Percentiles rank a stretch among this genome's conserved stretches.
Evolutionary conservation across 331 rosid genomes (phyloP).

Genomic region (Stylosanthes scabra): DNA sequence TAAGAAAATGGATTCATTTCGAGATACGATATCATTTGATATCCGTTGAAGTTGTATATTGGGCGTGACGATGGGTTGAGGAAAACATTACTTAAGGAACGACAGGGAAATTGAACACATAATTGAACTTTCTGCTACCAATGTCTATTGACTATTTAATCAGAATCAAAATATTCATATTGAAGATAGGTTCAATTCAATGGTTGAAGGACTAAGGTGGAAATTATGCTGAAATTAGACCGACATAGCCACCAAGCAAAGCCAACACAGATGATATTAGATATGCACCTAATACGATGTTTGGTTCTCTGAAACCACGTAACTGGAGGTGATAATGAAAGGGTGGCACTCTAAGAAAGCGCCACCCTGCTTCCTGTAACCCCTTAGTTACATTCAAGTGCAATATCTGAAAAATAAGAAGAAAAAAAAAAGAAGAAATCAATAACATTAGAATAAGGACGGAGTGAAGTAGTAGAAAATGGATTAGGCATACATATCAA

Average conservation of each 20-base stretch:
- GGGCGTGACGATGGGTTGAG: background rate
- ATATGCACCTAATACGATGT: constrained; percentile 86
- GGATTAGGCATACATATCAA: background rate
- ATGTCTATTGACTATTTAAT: background rate
- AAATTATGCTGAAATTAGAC: constrained; percentile 79
- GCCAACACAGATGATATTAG: constrained; percentile 73
- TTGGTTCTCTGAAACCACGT: constrained; percentile 74
- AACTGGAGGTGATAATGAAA: constrained; percentile 75
- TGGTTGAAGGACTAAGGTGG: background rate
- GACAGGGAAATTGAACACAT: background rate
- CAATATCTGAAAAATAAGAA: constrained; percentile 50
- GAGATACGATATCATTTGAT: background rate
- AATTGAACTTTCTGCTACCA: background rate
- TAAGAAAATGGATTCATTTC: background rate
- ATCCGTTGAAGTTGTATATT: background rate
- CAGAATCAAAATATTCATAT: background rate
- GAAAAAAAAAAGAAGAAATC: background rate
- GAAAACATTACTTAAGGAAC: background rate
- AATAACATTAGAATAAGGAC: constrained; percentile 15
- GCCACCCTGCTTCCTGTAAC: constrained; percentile 51
- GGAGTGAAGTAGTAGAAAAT: too few species aligned
- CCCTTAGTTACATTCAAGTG: constrained; percentile 61
- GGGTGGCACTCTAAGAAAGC: constrained; percentile 69
- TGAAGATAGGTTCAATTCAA: background rate
- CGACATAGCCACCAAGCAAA: constrained; percentile 79